Conservation (phyloP, 208 protist genomes). For the Tritrichomonas musculus region DNA sequence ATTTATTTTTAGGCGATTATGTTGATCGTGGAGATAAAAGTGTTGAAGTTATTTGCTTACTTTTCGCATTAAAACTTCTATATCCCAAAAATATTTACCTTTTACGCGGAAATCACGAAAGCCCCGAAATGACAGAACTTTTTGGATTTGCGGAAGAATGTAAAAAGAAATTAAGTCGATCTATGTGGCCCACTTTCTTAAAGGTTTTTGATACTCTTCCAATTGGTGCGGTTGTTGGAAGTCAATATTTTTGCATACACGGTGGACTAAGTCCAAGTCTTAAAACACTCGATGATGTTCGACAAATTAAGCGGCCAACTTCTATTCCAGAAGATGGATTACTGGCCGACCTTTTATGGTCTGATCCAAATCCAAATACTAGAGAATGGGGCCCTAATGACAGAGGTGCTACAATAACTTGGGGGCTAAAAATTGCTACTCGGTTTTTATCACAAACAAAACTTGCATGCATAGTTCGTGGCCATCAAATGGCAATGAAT, state of each 20-base stretch:
- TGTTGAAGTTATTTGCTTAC: slow-evolving; percentile 45
- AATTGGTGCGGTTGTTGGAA: background rate
- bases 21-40: slow-evolving; percentile 48
- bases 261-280: background rate
- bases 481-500: background rate
- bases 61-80: slow-evolving; percentile 42
- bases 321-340: background rate
- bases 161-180: slow-evolving; percentile 71
- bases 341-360: background rate
- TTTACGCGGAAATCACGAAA: slow-evolving; percentile 51
- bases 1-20: slow-evolving; percentile 53
- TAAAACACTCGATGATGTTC: background rate
- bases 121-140: slow-evolving; percentile 38
- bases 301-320: background rate
- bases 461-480: background rate
- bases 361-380: slow-evolving; percentile 12
- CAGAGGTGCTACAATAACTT: background rate
- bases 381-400: background rate
- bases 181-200: background rate
- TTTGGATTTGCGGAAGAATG: slow-evolving; percentile 52
- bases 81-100: slow-evolving; percentile 46
- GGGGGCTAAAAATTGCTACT: background rate
- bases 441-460: background rate
- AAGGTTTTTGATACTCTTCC: background rate
- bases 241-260: slow-evolving; percentile 9